Evolutionary conservation across 225 moss, liverwort and hornwort genomes (phyloP).

Genomic region (Bryum argenteum): DNA sequence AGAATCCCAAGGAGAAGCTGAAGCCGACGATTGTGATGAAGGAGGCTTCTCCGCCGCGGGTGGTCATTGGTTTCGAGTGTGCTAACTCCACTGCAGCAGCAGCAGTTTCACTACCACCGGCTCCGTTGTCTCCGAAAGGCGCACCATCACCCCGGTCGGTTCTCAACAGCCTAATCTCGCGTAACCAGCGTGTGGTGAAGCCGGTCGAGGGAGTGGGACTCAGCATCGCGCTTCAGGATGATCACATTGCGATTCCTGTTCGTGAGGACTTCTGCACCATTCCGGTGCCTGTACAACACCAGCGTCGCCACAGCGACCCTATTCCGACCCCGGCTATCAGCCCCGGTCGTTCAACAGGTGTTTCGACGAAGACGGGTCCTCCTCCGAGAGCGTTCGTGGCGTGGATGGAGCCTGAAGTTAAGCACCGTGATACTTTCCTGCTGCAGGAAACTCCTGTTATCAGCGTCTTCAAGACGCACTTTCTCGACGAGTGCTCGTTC

Average conservation of each 20-base stretch:
- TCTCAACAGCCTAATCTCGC: slow-evolving; percentile 64
- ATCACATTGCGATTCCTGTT: no score
- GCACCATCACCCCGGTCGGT: slow-evolving; percentile 75
- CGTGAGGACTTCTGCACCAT: background rate
- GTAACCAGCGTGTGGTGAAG: slow-evolving; percentile 50
- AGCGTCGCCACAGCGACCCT: slow-evolving; percentile 49
- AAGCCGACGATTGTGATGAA: slow-evolving; percentile 34
- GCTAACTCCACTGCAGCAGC: background rate
- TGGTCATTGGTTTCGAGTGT: slow-evolving; percentile 76
- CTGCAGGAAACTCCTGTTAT: background rate
- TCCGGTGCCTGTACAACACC: slow-evolving; percentile 14
- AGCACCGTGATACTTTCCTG: slow-evolving; percentile 40
- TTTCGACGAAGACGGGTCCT: background rate
- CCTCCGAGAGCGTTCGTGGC: background rate
- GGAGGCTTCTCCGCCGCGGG: slow-evolving; percentile 40
- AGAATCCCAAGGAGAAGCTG: slow-evolving; percentile 77
- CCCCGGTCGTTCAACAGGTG: background rate
- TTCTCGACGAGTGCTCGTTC: slow-evolving; percentile 80
- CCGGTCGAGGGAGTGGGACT: slow-evolving; percentile 66
- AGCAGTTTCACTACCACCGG: no score
- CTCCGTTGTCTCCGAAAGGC: background rate
- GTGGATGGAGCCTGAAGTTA: slow-evolving; percentile 49
- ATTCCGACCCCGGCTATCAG: slow-evolving; percentile 42
- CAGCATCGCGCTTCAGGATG: slow-evolving; percentile 56
- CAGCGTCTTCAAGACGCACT: slow-evolving; percentile 28